Base-by-base conservation (phyloP, 73 alveolate genomes). In the Paramecium sexaurelia region DNA sequence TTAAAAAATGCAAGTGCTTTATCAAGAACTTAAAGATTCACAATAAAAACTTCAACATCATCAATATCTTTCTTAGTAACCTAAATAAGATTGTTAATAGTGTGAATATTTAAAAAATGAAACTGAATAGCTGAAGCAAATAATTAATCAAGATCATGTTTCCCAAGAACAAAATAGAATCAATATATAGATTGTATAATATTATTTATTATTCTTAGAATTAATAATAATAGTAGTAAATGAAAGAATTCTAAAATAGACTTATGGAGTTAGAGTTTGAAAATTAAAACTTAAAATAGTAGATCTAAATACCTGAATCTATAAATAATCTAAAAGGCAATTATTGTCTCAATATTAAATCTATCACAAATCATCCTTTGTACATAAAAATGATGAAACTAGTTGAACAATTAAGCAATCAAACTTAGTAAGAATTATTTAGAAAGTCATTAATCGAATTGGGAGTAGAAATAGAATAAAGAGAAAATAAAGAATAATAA, bases 211-310 rank as follows among this genome's bases (percentile, higher is more conserved):
- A 19, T 19, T 6, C 19, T 10, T 78, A 78, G 90, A 78, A 78
- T 78, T 3, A 22, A 24, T 7, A 78, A 26, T 43, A 37, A 6
- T 45, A 78, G 17, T 37, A 41, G 17, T 78, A 78, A 78, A n/a
- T 78, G 39, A 78, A 78, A 78, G 68, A 78, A 11, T 45, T 6
- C n/a, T 43, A 78, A 37, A n/a, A 41, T 1, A 37, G 73, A 40
- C n/a, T 78, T 11, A 37, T 78, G 55, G 90, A 78, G 17, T 78
- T 41, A 7, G 90, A 78, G n/a, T 41, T 40, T 15, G 90, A 78
- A 43, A 78, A 78, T 33, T 24, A 78, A 29, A 78, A 78, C 32
- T 43, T 78, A 40, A 40, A 29, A 9, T n/a, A 78, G 19, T 45
- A 78, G 36, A 78, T 78, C 8, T 11, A 73, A 73, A n/a, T 73